Base-by-base conservation (phyloP, 768 basidiomycete species). In the Trametes sanguinea region DNA sequence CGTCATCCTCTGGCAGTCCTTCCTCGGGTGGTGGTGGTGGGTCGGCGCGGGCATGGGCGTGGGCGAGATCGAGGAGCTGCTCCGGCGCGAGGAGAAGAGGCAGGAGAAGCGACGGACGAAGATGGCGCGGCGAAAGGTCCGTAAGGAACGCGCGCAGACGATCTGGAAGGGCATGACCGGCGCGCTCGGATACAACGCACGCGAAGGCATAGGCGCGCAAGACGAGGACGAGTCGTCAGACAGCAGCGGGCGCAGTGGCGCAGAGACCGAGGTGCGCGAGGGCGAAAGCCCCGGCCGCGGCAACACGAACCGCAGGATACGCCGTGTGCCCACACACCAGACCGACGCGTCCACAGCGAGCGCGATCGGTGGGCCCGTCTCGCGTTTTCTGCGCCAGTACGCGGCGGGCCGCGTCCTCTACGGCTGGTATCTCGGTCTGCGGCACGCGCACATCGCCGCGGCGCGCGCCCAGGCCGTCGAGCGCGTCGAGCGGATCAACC, bases 11-110 rank as follows among this genome's bases (percentile, higher is more conserved):
- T 99, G 97, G 97, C 97, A 99, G 80, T 93, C 86, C 74, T 96
- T 95, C 75, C 75, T 97, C 22, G 94, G 92, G 0, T 98, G 94
- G 93, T 98, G 95, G 95, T 98, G 95, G 95, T 98, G 94, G 94
- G 94, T 94, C 13, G 95, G 95, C n/a, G 86, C 90, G 2, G 90
- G 94, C 5, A 92, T 90, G 80, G 91, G 88, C 8, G 81, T 87
- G 3, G 80, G 83, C 32, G 88, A 89, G 65, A 80, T 92, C 51
- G 87, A 90, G 67, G 83, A 91, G 58, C 80, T 85, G 57, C 73
- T 88, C 48, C 53, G 68, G 32, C 70, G 74, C 40, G 75, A 85
- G 67, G 84, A 83, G 63, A 87, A 86, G 68, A 78, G 83, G 10
- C 80, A 84, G 57, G 69, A 73, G 30, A 78, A 83, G 58, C 78